Percentiles rank a stretch among this genome's conserved stretches.
Evolutionary conservation across 345 rosid species (phyloP).

Genomic region (Dimocarpus longan): DNA sequence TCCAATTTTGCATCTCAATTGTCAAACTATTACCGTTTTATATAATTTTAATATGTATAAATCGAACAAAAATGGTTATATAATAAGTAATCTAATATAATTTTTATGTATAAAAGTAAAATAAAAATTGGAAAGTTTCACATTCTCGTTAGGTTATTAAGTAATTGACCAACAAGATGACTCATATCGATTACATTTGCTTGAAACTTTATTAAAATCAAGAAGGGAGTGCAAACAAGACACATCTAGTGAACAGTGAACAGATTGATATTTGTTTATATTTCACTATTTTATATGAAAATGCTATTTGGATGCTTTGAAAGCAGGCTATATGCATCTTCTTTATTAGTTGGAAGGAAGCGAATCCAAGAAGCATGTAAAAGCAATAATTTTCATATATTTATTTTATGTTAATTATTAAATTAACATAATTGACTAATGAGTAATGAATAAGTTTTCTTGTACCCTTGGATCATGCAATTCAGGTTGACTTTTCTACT

Average conservation of each 20-base stretch:
- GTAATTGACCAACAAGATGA: too few relatives aligned
- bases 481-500: not conserved
- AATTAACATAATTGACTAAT: not conserved
- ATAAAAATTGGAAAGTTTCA: too few relatives aligned
- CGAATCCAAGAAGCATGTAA: too few relatives aligned
- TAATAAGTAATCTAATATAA: not conserved
- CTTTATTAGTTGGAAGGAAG: too few relatives aligned
- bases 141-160: too few relatives aligned
- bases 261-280: not conserved
- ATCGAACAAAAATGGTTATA: not conserved
- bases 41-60: too few relatives aligned
- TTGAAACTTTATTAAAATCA: too few relatives aligned
- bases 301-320: not conserved
- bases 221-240: too few relatives aligned
- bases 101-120: too few relatives aligned
- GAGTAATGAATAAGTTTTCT: not conserved
- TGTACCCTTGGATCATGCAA: not conserved
- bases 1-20: not conserved
- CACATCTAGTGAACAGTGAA: not conserved
- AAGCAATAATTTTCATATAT: not conserved
- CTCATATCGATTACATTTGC: too few relatives aligned
- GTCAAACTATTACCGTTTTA: not conserved
- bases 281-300: not conserved
- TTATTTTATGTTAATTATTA: too few relatives aligned
- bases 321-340: not conserved